Base-by-base conservation (phyloP, 805 yeast genomes). In the Yamadazyma kitorensis region DNA sequence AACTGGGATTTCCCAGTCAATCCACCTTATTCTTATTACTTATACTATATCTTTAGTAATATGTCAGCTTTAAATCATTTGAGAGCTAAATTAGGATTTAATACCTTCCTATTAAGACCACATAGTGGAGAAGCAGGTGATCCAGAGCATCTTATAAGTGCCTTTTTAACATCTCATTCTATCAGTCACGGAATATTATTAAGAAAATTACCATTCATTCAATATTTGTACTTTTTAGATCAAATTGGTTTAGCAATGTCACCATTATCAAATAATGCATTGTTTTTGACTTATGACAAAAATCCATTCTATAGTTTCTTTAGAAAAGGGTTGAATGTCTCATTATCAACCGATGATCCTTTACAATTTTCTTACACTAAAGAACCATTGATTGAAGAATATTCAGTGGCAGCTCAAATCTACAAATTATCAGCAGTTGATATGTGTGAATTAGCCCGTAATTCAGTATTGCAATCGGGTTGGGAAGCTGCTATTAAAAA, bases 71-170 rank as follows among this genome's bases (percentile, higher is more conserved):
- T 93, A 57, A 93, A 93, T 54, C 79, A 82, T 44, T 83, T 91
- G 78, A 77, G 99, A 61, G 64, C 70, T 21, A 71, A 67, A 38
- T 73, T 89, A 38, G 83, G 85, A 0, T 84, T 78, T 61, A 89
- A 85, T 57, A 89, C 97, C 0, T 82, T 93, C 61, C 94, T 87
- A n/a, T 67, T 93, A 49, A 76, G 98, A 51, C 99, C 99, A 3
- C 99, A 93, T 59, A 86, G 96, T 48, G 99, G 99, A 44, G 99
- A 93, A 61, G 99, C 98, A n/a, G 99, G 99, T 40, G 98, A 93
- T 54, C 97, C 98, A 1, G 98, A 93, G 53, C 98, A 93, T 66
- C 70, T 94, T 53, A 86, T 89, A 28, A 75, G 89, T 32, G 89
- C 98, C 1, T 93, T 84, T 51, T 62, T 93, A 51, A 78, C 93